Base-by-base conservation (phyloP, 345 rosid genomes). In the Iberis pinnata region DNA sequence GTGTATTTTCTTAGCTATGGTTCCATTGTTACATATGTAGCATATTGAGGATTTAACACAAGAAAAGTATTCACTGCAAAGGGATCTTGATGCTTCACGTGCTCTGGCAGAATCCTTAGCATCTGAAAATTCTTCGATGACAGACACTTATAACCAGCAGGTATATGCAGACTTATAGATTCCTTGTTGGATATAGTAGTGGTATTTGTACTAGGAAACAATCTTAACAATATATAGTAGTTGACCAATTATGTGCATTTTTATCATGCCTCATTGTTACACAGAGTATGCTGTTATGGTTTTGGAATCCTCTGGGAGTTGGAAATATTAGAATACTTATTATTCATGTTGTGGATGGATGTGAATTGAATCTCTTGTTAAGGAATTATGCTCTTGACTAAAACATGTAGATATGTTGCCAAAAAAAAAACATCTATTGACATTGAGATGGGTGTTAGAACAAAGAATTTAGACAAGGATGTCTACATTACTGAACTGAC, bases 21-120 rank as follows among this genome's bases (percentile, higher is more conserved):
- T 43, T 61, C 61, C 58, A 35, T 42, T 39, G 50, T 19, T 36
- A 44, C 51, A 18, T 51, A 9, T 78, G 79, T 74, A 93, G 99
- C 89, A 88, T 73, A 93, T 93, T 68, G 97, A 93, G 76, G 99
- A 93, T 70, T 72, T 93, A 76, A 93, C 99, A 13, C 95, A 75
- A 68, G 97, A 93, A 74, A 93, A 88, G 55, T 93, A 83, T 73
- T 76, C 94, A 49, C 70, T 93, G 78, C 95, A 86, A 82, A 79
- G 95, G 76, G 88, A 96, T 63, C 94, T 93, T 48, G 99, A 93
- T 73, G 89, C 95, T 65, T 88, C 99, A 42, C 86, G 81, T 60
- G 61, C 81, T 40, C 75, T 93, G 60, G 83, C 99, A 12, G 95
- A 88, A 75, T 88, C 99, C 35, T 74, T 93, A 74, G 99, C 99